Evolutionary conservation across 1,139 yeast genomes (phyloP).

Genomic region (Blastobotrys indianensis): DNA sequence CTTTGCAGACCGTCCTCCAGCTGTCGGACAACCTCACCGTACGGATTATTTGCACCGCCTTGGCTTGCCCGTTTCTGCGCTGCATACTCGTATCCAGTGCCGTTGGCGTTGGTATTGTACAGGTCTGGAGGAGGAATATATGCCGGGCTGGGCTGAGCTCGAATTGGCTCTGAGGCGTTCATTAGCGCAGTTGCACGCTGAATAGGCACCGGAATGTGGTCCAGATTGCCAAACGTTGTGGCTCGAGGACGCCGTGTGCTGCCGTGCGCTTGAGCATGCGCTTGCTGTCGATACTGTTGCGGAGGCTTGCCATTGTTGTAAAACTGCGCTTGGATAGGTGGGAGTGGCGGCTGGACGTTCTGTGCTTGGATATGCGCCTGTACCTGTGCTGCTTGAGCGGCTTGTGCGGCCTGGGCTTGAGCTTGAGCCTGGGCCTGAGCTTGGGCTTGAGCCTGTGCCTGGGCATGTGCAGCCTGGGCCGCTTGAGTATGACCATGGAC

Average conservation of each 20-base stretch:
- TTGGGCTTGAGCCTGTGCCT: constrained; percentile 9
- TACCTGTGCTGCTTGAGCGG: constrained; percentile 2
- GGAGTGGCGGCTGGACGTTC: constrained; percentile 5
- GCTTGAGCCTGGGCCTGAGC: constrained; percentile 7
- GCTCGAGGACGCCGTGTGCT: constrained; percentile 34
- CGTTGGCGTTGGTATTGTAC: constrained; percentile 15
- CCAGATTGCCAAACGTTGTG: constrained; percentile 38
- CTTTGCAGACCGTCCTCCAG: constrained; percentile 29
- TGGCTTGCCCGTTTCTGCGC: constrained; percentile 10
- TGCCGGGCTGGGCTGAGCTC: constrained; percentile 39
- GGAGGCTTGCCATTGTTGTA: constrained; percentile 9
- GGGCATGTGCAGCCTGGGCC: neutral
- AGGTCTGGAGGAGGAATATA: constrained; percentile 39
- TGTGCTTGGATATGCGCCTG: constrained; percentile 3
- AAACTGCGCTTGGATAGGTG: constrained; percentile 3
- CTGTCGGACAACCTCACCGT: constrained; percentile 30
- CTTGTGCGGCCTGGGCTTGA: constrained; percentile 1
- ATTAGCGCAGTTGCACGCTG: constrained; percentile 40
- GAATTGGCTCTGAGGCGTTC: constrained; percentile 35
- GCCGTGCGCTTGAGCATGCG: constrained; percentile 9
- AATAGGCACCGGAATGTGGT: constrained; percentile 37
- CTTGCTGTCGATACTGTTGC: constrained; percentile 13
- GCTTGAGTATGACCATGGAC: too few species aligned
- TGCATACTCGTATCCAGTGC: constrained; percentile 7
- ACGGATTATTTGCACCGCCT: constrained; percentile 8